Percentiles rank a stretch among this genome's conserved stretches.
Evolutionary conservation across 352 stramenopile genomes (phyloP).

Genomic region (Phytophthora constricta): DNA sequence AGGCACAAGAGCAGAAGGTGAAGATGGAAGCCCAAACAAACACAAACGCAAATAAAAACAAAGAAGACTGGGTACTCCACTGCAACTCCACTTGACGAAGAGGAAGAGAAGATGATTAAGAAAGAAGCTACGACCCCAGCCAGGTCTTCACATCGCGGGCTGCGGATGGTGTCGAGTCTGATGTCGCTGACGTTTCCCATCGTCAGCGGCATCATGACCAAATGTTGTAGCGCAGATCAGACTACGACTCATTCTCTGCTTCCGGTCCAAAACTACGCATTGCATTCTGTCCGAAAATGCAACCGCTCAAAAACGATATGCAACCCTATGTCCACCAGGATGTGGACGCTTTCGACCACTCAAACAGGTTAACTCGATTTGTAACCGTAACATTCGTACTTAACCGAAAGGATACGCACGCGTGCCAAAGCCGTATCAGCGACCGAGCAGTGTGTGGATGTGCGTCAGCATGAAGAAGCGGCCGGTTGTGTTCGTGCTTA

Average conservation of each 20-base stretch:
- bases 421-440: background rate
- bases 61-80: conserved; percentile 39
- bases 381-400: background rate
- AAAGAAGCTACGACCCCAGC: conserved; percentile 21
- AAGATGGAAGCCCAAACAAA: conserved; percentile 44
- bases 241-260: too few species aligned
- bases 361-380: background rate
- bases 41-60: conserved; percentile 54
- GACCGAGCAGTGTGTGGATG: background rate
- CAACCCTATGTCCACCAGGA: background rate
- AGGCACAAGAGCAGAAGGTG: conserved; percentile 34
- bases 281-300: background rate
- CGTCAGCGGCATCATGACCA: background rate
- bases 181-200: background rate
- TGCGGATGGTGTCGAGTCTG: conserved; percentile 1
- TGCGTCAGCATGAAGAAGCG: conserved; percentile 48
- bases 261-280: background rate
- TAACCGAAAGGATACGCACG: background rate
- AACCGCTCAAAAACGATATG: too few species aligned
- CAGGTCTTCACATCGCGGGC: conserved; percentile 8
- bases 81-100: conserved; percentile 43
- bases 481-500: conserved; percentile 86
- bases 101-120: conserved; percentile 37
- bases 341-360: background rate
- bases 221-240: too few species aligned